These are phyloP conservation scores for Debaryomyces subglobosus DNA, from an alignment of 1,139 yeast species.

Conservation along the genomic window DNA sequence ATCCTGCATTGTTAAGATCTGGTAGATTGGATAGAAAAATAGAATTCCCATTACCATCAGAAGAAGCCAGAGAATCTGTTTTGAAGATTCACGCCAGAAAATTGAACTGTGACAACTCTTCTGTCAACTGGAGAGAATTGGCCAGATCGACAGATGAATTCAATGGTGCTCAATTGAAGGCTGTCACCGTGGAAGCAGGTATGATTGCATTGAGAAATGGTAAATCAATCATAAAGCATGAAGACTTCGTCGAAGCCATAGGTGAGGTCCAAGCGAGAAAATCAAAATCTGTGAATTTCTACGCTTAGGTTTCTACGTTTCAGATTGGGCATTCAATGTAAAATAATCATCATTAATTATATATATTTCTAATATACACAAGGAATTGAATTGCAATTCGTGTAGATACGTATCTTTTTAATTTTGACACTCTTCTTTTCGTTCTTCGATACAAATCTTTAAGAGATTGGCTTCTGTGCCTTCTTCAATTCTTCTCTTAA, in stretches of 20 bases:
- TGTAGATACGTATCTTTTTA: background rate
- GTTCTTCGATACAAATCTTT: background rate
- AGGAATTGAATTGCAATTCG: conserved; percentile 1
- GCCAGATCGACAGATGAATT: conserved; percentile 98
- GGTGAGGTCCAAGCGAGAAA: conserved; percentile 98
- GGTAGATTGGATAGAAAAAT: conserved; percentile 98
- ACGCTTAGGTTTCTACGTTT: conserved; percentile 49
- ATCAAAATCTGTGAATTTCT: conserved; percentile 91
- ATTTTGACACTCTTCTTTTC: background rate
- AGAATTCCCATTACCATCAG: conserved; percentile 96
- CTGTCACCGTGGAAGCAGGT: conserved; percentile 98
- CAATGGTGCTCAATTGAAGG: conserved; percentile 97
- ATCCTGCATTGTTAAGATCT: conserved; percentile 94
- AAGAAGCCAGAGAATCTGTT: conserved; percentile 95
- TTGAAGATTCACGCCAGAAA: conserved; percentile 96
- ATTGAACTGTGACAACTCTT: conserved; percentile 84
- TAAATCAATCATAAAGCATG: conserved; percentile 88
- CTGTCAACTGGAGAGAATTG: conserved; percentile 96
- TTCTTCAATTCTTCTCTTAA: conserved; percentile 55
- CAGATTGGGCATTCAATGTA: background rate
- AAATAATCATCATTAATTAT: conserved; percentile 9
- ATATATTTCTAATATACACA: conserved; percentile 9
- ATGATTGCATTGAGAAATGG: conserved; percentile 98
- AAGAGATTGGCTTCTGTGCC: conserved; percentile 17
- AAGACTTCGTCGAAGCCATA: conserved; percentile 97